A percentile compares a stretch with the other conserved stretches of the same genome.
Evolutionary conservation across 495 filamentous ascomycete species (phyloP).

Genomic region (Aspergillus cavernicola): DNA sequence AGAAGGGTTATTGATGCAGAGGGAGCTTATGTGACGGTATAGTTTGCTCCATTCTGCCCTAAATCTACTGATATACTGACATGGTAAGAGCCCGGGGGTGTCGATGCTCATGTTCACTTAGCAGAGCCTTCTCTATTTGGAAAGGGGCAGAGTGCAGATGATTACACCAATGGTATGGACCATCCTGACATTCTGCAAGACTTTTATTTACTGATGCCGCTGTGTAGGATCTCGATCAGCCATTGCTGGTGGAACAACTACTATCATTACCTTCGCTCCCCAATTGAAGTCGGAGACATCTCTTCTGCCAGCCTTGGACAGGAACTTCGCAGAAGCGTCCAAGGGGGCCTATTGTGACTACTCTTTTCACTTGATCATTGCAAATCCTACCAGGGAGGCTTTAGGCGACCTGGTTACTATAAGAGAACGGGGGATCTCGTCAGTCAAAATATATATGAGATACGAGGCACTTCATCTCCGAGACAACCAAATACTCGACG

Average conservation of each 20-base stretch:
- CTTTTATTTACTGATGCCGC: too few species aligned
- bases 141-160: conserved; percentile 10
- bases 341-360: conserved; percentile 57
- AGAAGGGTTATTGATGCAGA: too few species aligned
- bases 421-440: conserved; percentile 44
- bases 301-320: neutral
- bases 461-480: conserved; percentile 53
- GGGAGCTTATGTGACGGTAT: too few species aligned
- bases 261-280: conserved; percentile 52
- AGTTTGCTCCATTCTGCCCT: too few species aligned
- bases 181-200: too few species aligned
- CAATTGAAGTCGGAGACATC: neutral
- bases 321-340: conserved; percentile 20
- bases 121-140: conserved; percentile 21
- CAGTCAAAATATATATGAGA: conserved; percentile 63
- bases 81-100: conserved; percentile 37
- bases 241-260: conserved; percentile 55
- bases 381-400: conserved; percentile 40
- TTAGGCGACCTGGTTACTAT: conserved; percentile 38
- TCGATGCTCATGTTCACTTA: conserved; percentile 41
- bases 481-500: conserved; percentile 54
- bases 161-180: conserved; percentile 6
- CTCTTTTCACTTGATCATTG: conserved; percentile 55
- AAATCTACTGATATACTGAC: too few species aligned
- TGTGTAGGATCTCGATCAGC: conserved; percentile 46